Base-by-base conservation (phyloP, 2,329 filamentous ascomycete genomes). In the Alternaria panax region DNA sequence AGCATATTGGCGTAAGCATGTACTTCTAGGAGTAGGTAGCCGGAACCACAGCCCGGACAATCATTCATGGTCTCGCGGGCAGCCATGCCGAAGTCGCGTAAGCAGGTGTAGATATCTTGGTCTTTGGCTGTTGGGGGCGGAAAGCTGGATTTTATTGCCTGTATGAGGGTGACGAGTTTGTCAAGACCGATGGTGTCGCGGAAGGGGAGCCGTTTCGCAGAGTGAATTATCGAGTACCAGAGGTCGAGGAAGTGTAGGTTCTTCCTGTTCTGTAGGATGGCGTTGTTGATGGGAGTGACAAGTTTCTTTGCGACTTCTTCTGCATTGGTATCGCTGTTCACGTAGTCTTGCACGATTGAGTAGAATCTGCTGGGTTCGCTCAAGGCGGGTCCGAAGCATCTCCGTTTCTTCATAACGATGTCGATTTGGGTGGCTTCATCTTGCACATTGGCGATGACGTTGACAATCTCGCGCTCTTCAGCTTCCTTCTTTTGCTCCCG, bases 371-470 rank as follows among this genome's bases (percentile, higher is more conserved):
- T 20, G 18, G 53, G 28, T 43, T 36, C 14, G 18, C 40, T 22
- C 7, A 41, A 14, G 38, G 38, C 38, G 20, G 54, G 47, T 25
- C 28, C 14, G 16, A 57, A 45, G 38, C 54, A 52, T 41, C 38
- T n/a, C 22, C 53, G 53, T 14, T 42, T 56, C 12, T 34, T 12
- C 28, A 56, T 43, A 7, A 38, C 34, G 12, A 51, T 56, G 46
- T 51, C 46, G 38, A 56, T 51, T 7, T 56, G 45, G 5, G 34
- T 41, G n/a, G 53, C 53, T 50, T 56, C 45, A 51, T 56, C 53
- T 16, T 32, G 9, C n/a, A 42, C 40, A 7, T 51, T 42, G 27
- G 53, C 36, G 16, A 56, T 56, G 11, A 45, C 27, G 16, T 24
- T 7, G 1, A 18, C n/a, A 22, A 51, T 51, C 20, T 43, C 36